Evolutionary conservation across 495 filamentous ascomycete genomes (phyloP), one percentile per base, ranked within the genome.

Genomic region (Chaetomium fimeti): DNA sequence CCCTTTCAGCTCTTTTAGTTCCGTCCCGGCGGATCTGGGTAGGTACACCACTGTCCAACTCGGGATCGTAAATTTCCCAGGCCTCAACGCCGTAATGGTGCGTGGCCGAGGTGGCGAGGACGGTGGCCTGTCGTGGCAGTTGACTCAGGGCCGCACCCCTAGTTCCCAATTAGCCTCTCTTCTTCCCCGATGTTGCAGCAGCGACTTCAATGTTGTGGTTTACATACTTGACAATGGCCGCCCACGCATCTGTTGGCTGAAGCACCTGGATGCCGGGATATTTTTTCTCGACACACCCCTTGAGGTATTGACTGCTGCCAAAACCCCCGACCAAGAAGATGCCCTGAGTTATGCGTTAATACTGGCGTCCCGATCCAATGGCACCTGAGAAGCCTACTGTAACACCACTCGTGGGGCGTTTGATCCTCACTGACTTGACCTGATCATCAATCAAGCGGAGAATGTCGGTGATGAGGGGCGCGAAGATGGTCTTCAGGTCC

Each of bases 181-280:
- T 15, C 15, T 13, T 6, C 40, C 16, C 16, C 32, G 4, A 9
- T 18, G 38, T 9, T 40, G 8, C 13, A 9, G 11, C 12, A 3
- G 13, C 13, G 15, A 18, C 40, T 11, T 24, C 2, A 5, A n/a
- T 24, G n/a, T n/a, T n/a, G n/a, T n/a, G n/a, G n/a, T 24, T 5
- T 20, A 49, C 18, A 2, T 49, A 49, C 47, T 49, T 49, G 47
- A 49, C 47, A 18, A 49, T 49, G 20, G 47, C 47, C 15, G 47
- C 47, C 47, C 47, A 49, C 22, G 47, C 47, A 22, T 49, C 47
- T 49, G 47, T 49, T n/a, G 47, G 47, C 20, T 49, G 47, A 20
- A 49, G 47, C 47, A 49, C 47, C 47, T 49, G 47, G 20, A 49
- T 49, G 47, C 20, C 47, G 47, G 47, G 47, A 18, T 49, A 8